Percentiles rank a stretch among this genome's conserved stretches.
Evolutionary conservation across 2,329 filamentous ascomycete genomes (phyloP).

Genomic region (Ceratocystis eucalypticola): DNA sequence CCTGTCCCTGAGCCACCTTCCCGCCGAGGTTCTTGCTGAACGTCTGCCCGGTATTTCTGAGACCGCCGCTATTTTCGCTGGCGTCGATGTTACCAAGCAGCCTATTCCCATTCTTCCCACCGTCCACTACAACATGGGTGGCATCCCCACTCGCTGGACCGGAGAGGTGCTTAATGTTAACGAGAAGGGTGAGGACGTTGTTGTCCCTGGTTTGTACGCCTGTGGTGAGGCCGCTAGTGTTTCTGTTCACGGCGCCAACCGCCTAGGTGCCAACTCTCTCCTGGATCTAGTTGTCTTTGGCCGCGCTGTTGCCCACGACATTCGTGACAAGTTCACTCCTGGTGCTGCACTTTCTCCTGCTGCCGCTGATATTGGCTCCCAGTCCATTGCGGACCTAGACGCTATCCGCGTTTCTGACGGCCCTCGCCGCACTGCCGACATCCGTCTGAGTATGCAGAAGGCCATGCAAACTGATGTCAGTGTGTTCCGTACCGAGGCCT

Average conservation of each 20-base stretch:
- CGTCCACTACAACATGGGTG: conserved; percentile 99
- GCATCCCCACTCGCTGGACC: conserved; percentile 94
- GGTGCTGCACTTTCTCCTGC: conserved; percentile 68
- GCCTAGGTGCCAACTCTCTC: conserved; percentile 93
- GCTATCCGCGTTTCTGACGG: conserved; percentile 71
- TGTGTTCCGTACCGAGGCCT: conserved; percentile 91
- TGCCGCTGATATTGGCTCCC: conserved; percentile 72
- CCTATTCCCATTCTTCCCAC: conserved; percentile 93
- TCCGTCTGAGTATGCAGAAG: conserved; percentile 91
- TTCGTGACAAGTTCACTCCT: conserved; percentile 84
- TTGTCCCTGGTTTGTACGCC: conserved; percentile 88
- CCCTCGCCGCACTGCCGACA: conserved; percentile 74
- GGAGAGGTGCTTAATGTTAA: conserved; percentile 89
- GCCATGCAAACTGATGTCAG: conserved; percentile 95
- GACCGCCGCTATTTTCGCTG: conserved; percentile 92
- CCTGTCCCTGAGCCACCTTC: conserved; percentile 92
- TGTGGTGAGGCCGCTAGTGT: conserved; percentile 96
- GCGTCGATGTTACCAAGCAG: conserved; percentile 93
- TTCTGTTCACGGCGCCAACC: conserved; percentile 95
- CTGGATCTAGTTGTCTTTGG: conserved; percentile 96
- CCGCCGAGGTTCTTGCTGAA: conserved; percentile 82
- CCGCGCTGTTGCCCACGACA: conserved; percentile 91
- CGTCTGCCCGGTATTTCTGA: conserved; percentile 97
- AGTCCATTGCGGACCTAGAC: conserved; percentile 77
- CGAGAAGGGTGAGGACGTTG: conserved; percentile 72